phyloP scores from a whole-genome alignment of 2,329 filamentous ascomycete species.

The Colletotrichum lini region DNA sequence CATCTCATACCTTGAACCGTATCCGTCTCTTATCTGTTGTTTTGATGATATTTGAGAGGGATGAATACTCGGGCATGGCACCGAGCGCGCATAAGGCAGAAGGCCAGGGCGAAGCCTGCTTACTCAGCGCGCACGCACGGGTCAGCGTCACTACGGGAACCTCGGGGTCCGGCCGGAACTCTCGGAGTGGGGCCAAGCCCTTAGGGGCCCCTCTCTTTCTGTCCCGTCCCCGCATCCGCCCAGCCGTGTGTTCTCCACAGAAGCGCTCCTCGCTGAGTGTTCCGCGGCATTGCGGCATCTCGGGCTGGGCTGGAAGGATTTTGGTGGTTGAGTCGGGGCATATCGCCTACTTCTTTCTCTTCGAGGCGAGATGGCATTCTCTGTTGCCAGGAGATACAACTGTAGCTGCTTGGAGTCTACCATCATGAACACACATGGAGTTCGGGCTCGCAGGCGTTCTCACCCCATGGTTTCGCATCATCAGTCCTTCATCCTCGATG shows the following conservation, averaged over 20 bases:
- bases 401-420: too few relatives aligned
- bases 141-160: constrained; percentile 2
- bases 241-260: background rate
- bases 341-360: background rate
- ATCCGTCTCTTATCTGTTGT: background rate
- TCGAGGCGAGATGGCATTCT: background rate
- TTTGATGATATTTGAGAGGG: background rate
- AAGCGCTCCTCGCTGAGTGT: background rate
- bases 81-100: background rate
- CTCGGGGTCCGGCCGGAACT: constrained; percentile 16
- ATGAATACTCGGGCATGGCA: background rate
- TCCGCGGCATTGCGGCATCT: background rate
- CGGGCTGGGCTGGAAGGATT: background rate
- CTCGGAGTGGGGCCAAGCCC: constrained; percentile 25
- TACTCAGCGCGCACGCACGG: constrained; percentile 25
- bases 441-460: too few relatives aligned
- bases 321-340: background rate
- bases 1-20: constrained; percentile 2
- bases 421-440: too few relatives aligned
- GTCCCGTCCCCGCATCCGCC: background rate
- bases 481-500: too few relatives aligned
- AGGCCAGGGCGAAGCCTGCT: constrained; percentile 12
- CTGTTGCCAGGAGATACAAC: background rate
- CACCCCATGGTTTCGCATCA: too few relatives aligned
- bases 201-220: background rate